Conservation (phyloP, 2,329 filamentous ascomycete species). For the Pyrenochaeta sp. region DNA sequence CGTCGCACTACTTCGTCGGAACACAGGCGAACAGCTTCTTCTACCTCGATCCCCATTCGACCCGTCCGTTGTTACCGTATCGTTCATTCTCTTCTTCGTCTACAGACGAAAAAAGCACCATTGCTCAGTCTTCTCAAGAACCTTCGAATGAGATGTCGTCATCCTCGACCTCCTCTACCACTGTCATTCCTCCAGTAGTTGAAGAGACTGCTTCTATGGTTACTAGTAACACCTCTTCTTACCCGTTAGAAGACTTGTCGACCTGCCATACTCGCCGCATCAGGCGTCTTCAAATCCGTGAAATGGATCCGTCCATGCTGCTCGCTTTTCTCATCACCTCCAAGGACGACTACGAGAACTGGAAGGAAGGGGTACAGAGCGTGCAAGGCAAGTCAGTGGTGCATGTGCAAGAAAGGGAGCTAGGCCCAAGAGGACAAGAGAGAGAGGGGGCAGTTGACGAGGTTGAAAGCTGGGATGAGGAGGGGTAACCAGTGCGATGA, state of each 20-base stretch:
- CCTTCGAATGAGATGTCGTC: slow-evolving; percentile 19
- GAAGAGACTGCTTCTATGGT: slow-evolving; percentile 1
- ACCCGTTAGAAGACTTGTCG: slow-evolving; percentile 75
- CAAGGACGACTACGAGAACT: slow-evolving; percentile 82
- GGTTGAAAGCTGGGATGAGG: slow-evolving; percentile 81
- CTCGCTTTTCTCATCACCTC: slow-evolving; percentile 88
- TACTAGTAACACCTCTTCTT: slow-evolving; percentile 57
- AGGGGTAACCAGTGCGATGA: slow-evolving; percentile 46
- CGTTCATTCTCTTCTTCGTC: slow-evolving; percentile 29
- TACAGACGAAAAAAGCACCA: not conserved
- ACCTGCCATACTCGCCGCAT: slow-evolving; percentile 89
- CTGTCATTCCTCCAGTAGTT: slow-evolving; percentile 24
- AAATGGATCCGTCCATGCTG: slow-evolving; percentile 98
- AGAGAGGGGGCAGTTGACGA: slow-evolving; percentile 82
- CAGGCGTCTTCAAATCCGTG: slow-evolving; percentile 80
- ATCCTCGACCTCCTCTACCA: slow-evolving; percentile 30
- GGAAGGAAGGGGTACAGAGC: slow-evolving; percentile 78
- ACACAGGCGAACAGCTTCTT: slow-evolving; percentile 82
- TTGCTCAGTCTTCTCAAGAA: slow-evolving; percentile 6
- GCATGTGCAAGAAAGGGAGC: slow-evolving; percentile 76
- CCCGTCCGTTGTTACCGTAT: slow-evolving; percentile 76
- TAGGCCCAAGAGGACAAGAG: slow-evolving; percentile 61
- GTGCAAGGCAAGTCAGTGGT: slow-evolving; percentile 81
- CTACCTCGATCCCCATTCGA: slow-evolving; percentile 93
- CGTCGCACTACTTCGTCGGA: slow-evolving; percentile 80